Evolutionary conservation across 2,329 filamentous ascomycete genomes (phyloP).

Genomic region (Trichoderma citrinoviride): DNA sequence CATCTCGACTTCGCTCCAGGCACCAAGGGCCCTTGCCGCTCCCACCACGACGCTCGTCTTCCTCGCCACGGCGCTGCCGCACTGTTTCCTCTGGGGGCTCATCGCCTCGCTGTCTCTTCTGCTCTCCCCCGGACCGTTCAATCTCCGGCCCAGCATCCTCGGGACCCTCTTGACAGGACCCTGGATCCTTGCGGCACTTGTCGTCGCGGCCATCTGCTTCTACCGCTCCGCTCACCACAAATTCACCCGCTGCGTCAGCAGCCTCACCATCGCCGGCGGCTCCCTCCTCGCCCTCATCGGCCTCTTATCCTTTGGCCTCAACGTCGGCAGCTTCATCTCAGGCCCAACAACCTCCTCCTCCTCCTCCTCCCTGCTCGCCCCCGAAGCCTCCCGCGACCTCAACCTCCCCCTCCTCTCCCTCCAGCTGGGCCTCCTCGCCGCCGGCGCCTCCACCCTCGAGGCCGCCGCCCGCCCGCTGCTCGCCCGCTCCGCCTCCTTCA

Average conservation of each 20-base stretch:
- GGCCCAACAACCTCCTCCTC: background rate
- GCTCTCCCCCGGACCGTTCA: conserved; percentile 45
- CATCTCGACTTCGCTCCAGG: conserved; percentile 41
- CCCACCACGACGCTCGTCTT: conserved; percentile 50
- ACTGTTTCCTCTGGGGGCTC: conserved; percentile 48
- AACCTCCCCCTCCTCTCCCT: conserved; percentile 45
- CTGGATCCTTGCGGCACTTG: conserved; percentile 41
- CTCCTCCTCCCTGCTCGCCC: conserved; percentile 28
- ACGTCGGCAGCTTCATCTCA: conserved; percentile 29
- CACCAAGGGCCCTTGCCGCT: conserved; percentile 46
- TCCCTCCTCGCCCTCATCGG: conserved; percentile 42
- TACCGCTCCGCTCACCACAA: conserved; percentile 32
- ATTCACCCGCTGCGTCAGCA: conserved; percentile 36
- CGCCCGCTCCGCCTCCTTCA: conserved; percentile 49
- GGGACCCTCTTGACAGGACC: conserved; percentile 47
- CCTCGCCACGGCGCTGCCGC: conserved; percentile 45
- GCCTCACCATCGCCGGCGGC: conserved; percentile 38
- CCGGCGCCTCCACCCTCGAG: conserved; percentile 42
- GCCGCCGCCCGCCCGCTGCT: conserved; percentile 43
- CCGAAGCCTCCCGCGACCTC: conserved; percentile 28
- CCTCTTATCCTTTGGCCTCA: conserved; percentile 46
- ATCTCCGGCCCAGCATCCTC: conserved; percentile 39
- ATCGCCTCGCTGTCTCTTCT: conserved; percentile 46
- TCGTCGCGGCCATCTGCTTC: conserved; percentile 36
- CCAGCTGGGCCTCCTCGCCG: conserved; percentile 47